Evolutionary conservation across 306 rosid species (phyloP).

Genomic region (Inga oerstediana): DNA sequence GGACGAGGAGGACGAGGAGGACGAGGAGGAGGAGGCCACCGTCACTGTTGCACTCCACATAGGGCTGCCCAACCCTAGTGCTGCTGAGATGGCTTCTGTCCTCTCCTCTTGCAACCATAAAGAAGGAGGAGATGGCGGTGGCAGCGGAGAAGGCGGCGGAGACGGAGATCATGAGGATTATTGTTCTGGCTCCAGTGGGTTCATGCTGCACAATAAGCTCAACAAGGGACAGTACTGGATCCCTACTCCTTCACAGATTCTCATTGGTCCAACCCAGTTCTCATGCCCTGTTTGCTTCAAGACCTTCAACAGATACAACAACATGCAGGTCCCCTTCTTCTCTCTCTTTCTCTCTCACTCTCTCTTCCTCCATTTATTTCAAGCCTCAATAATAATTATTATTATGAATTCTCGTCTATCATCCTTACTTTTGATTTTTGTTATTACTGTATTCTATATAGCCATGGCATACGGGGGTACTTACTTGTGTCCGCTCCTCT

Average conservation of each 20-base stretch:
- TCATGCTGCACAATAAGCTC: slow-evolving; percentile 48
- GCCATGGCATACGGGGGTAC: neutral
- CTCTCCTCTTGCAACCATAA: slow-evolving; percentile 54
- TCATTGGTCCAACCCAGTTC: slow-evolving; percentile 96
- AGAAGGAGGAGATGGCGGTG: slow-evolving; percentile 37
- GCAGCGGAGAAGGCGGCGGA: slow-evolving; percentile 29
- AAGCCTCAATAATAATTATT: neutral
- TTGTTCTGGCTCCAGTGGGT: slow-evolving; percentile 58
- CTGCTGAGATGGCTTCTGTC: slow-evolving; percentile 82
- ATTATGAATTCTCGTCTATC: neutral
- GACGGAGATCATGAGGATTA: neutral
- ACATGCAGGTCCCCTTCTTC: slow-evolving; percentile 79
- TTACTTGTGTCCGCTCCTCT: neutral
- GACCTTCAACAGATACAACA: slow-evolving; percentile 97
- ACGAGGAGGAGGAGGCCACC: neutral
- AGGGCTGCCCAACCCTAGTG: slow-evolving; percentile 97
- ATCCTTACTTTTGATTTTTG: neutral
- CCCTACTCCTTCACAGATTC: slow-evolving; percentile 98
- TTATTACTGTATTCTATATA: neutral
- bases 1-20: slow-evolving; percentile 24
- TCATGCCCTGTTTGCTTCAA: slow-evolving; percentile 98
- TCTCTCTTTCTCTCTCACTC: neutral
- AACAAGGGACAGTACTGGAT: slow-evolving; percentile 98
- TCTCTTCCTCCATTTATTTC: neutral
- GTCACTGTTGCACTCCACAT: slow-evolving; percentile 97